These are phyloP conservation scores for Parmales sp. DNA, from an alignment of 108 stramenopile genomes.

Conservation along the genomic window DNA sequence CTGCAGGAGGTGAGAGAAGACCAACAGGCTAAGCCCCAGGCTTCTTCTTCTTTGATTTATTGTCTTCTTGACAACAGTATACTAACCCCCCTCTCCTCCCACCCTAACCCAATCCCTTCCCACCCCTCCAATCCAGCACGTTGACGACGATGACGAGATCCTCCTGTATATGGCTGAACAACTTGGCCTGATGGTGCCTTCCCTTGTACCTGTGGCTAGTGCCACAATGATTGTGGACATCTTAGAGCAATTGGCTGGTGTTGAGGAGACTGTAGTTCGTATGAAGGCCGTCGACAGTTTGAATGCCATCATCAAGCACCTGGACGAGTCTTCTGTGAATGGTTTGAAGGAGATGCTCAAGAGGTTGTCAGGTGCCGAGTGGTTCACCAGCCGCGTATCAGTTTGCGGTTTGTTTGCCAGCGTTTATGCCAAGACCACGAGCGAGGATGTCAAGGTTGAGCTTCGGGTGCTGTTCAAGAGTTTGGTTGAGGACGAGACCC, in stretches of 20 bases:
- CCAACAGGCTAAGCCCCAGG: neutral
- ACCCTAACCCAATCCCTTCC: constrained; percentile 18
- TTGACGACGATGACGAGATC: constrained; percentile 58
- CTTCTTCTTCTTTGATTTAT: neutral
- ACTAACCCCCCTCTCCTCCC: constrained; percentile 23
- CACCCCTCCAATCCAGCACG: neutral
- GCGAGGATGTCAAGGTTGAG: constrained; percentile 37
- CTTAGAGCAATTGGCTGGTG: constrained; percentile 73
- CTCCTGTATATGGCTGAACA: constrained; percentile 60
- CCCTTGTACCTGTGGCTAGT: constrained; percentile 34
- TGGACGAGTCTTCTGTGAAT: neutral
- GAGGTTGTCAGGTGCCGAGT: constrained; percentile 74
- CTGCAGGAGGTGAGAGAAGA: constrained; percentile 14
- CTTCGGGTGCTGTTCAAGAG: constrained; percentile 56
- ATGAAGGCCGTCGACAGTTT: constrained; percentile 69
- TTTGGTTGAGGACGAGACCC: constrained; percentile 81
- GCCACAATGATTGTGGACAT: constrained; percentile 65
- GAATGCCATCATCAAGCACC: constrained; percentile 35
- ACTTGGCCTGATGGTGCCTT: constrained; percentile 53
- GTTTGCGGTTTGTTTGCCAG: constrained; percentile 64
- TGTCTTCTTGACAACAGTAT: neutral
- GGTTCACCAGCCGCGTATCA: constrained; percentile 91
- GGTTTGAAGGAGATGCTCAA: constrained; percentile 56
- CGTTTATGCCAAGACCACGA: constrained; percentile 14
- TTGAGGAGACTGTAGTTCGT: constrained; percentile 90